Percentiles rank a stretch among this genome's conserved stretches.
Conservation (phyloP, 2,329 filamentous ascomycete species). For the Chaetomium sp. region DNA sequence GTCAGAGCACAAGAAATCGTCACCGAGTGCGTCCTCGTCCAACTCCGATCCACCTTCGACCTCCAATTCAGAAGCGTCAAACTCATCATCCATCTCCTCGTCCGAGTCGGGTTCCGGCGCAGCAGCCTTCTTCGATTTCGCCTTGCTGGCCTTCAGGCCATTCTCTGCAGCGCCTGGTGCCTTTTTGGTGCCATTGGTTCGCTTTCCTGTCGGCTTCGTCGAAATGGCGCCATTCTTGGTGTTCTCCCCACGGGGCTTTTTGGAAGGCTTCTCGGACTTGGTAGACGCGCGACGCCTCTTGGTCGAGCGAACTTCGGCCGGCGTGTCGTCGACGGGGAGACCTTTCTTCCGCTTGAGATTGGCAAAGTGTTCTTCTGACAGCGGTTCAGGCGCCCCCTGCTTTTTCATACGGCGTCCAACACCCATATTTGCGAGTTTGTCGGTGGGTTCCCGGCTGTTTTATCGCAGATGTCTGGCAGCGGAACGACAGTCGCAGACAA, state of each 20-base stretch:
- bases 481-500: background rate
- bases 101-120: constrained; percentile 48
- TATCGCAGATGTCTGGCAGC: constrained; percentile 15
- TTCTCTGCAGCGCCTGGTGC: constrained; percentile 35
- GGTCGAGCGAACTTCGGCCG: constrained; percentile 52
- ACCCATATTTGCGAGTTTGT: constrained; percentile 66
- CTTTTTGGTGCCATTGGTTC: constrained; percentile 39
- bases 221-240: constrained; percentile 38
- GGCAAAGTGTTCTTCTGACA: constrained; percentile 78
- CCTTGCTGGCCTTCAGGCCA: constrained; percentile 32
- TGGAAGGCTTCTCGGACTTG: constrained; percentile 39
- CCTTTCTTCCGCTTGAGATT: constrained; percentile 84
- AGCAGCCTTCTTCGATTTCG: constrained; percentile 45
- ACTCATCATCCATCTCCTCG: constrained; percentile 48
- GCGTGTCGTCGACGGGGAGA: constrained; percentile 61
- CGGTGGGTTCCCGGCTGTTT: constrained; percentile 16
- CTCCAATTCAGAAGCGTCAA: constrained; percentile 49
- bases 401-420: constrained; percentile 92
- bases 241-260: constrained; percentile 24
- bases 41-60: constrained; percentile 50
- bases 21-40: constrained; percentile 50
- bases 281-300: constrained; percentile 59
- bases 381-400: constrained; percentile 80
- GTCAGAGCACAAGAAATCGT: constrained; percentile 64
- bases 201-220: constrained; percentile 41